These are phyloP conservation scores for Cladosporium cucumerinum DNA, from an alignment of 2,329 filamentous ascomycete species.

Conservation along the genomic window DNA sequence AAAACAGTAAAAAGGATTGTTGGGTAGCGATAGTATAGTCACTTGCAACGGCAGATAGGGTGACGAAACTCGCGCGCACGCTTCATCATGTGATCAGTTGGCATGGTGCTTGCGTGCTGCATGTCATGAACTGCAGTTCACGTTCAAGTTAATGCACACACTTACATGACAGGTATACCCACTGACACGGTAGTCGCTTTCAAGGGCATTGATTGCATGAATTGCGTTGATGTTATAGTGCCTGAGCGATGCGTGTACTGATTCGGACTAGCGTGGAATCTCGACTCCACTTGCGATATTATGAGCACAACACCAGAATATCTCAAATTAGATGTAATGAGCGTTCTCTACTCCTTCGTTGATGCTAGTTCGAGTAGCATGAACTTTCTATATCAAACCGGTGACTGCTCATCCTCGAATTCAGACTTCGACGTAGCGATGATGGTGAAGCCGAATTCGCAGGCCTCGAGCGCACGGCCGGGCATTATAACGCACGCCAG, in stretches of 20 bases:
- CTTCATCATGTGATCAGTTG: neutral
- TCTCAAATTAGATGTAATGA: too few relatives aligned
- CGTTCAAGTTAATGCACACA: too few relatives aligned
- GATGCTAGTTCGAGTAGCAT: neutral
- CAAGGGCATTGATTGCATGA: too few relatives aligned
- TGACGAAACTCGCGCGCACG: neutral
- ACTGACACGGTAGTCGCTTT: too few relatives aligned
- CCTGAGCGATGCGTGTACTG: neutral
- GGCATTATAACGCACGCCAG: neutral
- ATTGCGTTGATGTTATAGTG: neutral
- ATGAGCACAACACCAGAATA: too few relatives aligned
- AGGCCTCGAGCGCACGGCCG: neutral
- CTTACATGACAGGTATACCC: too few relatives aligned
- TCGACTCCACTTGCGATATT: neutral
- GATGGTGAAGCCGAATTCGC: neutral
- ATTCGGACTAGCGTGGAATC: neutral
- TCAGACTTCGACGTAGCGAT: neutral
- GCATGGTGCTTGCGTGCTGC: neutral
- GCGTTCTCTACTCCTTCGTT: too few relatives aligned
- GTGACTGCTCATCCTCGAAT: neutral
- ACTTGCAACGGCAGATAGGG: neutral
- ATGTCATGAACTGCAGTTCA: too few relatives aligned
- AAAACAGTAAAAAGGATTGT: neutral
- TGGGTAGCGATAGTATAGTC: neutral
- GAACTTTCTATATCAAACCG: neutral